Base-by-base conservation (phyloP, 129 eudicot genomes). In the Deinandra increscens region DNA sequence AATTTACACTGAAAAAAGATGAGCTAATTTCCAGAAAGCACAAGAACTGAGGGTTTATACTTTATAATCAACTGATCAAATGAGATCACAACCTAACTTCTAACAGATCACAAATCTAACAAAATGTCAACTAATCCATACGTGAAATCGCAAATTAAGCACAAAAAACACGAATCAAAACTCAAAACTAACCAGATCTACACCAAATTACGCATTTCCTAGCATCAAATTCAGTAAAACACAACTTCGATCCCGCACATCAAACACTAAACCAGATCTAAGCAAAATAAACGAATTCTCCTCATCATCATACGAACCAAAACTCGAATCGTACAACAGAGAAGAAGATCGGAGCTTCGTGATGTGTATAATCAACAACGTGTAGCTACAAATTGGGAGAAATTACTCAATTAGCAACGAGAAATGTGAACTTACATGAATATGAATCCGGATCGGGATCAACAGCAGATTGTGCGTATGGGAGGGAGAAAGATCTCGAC, bases 151-250 rank as follows among this genome's bases (percentile, higher is more conserved):
- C 29, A 60, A 9, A 31, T 10, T 14, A 48, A 60, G 49, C 53
- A 48, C 33, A 61, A 60, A n/a, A n/a, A 60, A 33, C 69, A 34
- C 4, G 13, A 37, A 49, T 20, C 9, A 34, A 33, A n/a, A n/a
- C n/a, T n/a, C n/a, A n/a, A n/a, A 49, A 63, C 12, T 45, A 56
- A 75, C 66, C 73, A 75, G 74, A 75, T 75, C 80, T 73, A 62
- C 38, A 60, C 60, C 49, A 45, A 72, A 58, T 71, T 31, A 58
- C 71, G 26, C 58, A 29, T 44, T 15, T 66, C 33, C 56, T 46
- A 7, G 13, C 11, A 23, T 65, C 49, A n/a, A 65, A 43, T 43
- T 13, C 23, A 70, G 66, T 43, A 55, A 41, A 26, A 56, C 29
- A 26, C 43, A 41, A 70, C 56, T 56, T 59, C 75, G 66, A 70